These are phyloP conservation scores for Alternaria solani DNA, from an alignment of 2,329 filamentous ascomycete genomes.

Conservation along the genomic window DNA sequence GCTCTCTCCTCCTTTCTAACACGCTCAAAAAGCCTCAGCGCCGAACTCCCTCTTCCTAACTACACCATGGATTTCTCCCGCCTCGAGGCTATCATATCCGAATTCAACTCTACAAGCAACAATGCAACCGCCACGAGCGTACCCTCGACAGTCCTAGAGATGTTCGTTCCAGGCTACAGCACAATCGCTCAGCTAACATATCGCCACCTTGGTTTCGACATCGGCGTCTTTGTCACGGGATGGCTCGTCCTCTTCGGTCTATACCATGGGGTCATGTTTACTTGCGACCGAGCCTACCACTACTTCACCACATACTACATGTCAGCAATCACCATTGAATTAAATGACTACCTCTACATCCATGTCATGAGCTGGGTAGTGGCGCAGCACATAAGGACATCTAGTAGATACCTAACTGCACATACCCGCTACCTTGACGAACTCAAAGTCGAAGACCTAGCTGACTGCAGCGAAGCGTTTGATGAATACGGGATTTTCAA, in stretches of 20 bases:
- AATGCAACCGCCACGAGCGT: background rate
- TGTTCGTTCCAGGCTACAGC: constrained; percentile 52
- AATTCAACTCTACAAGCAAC: constrained; percentile 11
- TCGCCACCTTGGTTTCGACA: constrained; percentile 57
- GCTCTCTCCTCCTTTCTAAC: background rate
- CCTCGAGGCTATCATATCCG: constrained; percentile 20
- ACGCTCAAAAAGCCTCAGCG: background rate
- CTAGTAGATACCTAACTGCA: constrained; percentile 49
- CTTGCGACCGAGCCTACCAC: constrained; percentile 40
- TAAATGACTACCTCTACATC: background rate
- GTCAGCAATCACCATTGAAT: background rate
- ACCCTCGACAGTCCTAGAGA: constrained; percentile 57
- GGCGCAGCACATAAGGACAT: constrained; percentile 22
- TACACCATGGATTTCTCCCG: constrained; percentile 34
- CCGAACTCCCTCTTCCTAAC: background rate
- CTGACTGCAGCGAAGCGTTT: constrained; percentile 10
- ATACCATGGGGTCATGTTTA: constrained; percentile 47
- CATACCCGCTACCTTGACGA: constrained; percentile 45
- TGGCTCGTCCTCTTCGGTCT: constrained; percentile 53
- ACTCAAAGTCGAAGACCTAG: constrained; percentile 39
- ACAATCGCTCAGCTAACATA: constrained; percentile 51
- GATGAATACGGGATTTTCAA: constrained; percentile 53
- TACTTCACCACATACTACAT: background rate
- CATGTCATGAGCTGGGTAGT: background rate
- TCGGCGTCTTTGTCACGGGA: constrained; percentile 58